Percentiles rank a stretch among this genome's conserved stretches.
phyloP scores from a whole-genome alignment of 1,284 basidiomycete genomes.

The Phellinidium pouzarii region DNA sequence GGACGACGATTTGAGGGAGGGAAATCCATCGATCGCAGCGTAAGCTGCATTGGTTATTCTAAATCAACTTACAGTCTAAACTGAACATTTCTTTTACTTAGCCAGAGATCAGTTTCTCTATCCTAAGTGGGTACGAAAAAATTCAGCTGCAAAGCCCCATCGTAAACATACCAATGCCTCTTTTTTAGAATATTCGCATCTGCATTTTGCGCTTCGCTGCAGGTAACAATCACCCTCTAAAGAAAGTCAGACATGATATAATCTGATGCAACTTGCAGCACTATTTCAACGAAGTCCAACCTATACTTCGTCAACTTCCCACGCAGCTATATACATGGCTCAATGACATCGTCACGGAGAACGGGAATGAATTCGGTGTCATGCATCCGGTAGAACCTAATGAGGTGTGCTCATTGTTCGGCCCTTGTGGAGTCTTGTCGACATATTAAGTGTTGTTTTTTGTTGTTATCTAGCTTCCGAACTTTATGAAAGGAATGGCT shows the following conservation, averaged over 20 bases:
- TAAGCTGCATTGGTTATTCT: constrained; percentile 17
- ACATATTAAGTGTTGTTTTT: constrained; percentile 1
- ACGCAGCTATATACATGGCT: constrained; percentile 30
- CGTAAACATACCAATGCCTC: background rate
- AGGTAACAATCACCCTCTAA: constrained; percentile 21
- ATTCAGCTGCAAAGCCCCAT: background rate
- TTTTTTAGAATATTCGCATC: constrained; percentile 32
- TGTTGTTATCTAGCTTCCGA: constrained; percentile 27
- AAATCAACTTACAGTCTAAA: background rate
- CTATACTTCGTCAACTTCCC: constrained; percentile 31
- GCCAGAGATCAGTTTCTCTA: constrained; percentile 35
- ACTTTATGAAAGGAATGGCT: constrained; percentile 34
- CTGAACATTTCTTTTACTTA: constrained; percentile 15
- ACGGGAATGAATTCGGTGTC: constrained; percentile 30
- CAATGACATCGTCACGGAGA: constrained; percentile 29
- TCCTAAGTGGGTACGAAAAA: constrained; percentile 30
- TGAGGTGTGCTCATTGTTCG: constrained; percentile 23
- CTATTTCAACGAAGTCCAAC: constrained; percentile 35
- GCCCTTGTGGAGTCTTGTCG: background rate
- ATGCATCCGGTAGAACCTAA: constrained; percentile 37
- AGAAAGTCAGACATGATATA: no score
- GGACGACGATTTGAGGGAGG: constrained; percentile 33
- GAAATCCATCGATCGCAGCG: constrained; percentile 28
- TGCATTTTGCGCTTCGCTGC: constrained; percentile 37
- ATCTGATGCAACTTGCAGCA: constrained; percentile 24